Base-by-base conservation (phyloP, 495 filamentous ascomycete species). In the Opeltia flavorubescens region DNA sequence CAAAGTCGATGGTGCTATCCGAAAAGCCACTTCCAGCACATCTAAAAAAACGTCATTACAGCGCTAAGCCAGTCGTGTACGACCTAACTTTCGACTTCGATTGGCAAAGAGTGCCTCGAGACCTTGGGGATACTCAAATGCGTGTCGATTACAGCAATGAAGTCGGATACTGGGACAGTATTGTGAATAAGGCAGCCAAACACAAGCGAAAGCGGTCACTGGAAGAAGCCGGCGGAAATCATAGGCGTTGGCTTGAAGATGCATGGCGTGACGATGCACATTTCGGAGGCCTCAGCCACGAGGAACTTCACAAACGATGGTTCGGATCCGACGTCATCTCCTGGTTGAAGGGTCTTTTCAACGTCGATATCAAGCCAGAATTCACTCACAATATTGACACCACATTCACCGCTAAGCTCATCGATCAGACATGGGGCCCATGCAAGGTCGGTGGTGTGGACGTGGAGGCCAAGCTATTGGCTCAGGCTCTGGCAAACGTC, bases 81-180 rank as follows among this genome's bases (percentile, higher is more conserved):
- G 51, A 60, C 33, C 30, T 67, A 3, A 59, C 55, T 5, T 62
- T 64, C 27, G 63, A 63, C 46, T 68, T 61, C 28, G 50, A 65
- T 42, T 64, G 64, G 40, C 3, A 21, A 1, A 53, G 55, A 2
- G 60, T 62, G 5, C 61, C 57, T 5, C 54, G 63, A 8, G 58
- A 59, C 40, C 33, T 55, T 3, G 59, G 63, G 5, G 50, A 66
- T 18, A 52, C 55, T 5, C 50, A 58, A 46, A 44, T 67, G 47
- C 55, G 62, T 0, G 49, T 69, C 24, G 63, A 67, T 48, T 66
- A 48, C 41, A 62, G 59, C 27, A 65, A 67, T 46, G 26, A 63
- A 31, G 45, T 43, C 0, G 55, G 42, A 7, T 66, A 69, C 50
- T 69, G 63, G 63, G 53, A 64, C 31, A 24, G 33, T 4, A 48